phyloP scores from a whole-genome alignment of 148 eudicot genomes.

The Talinum fruticosum region DNA sequence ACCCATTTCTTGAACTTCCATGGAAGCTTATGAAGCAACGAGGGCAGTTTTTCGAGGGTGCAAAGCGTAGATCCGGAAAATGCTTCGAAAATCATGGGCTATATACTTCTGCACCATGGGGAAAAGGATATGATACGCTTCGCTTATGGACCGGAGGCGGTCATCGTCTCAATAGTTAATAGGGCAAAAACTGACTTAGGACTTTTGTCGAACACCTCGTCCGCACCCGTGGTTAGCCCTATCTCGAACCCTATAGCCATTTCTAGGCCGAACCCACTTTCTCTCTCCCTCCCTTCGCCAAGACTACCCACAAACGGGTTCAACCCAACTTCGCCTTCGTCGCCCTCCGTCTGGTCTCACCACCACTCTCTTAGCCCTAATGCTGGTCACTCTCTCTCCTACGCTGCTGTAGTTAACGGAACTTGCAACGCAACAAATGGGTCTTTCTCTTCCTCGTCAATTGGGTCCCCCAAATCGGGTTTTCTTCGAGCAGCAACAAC shows the following conservation, averaged over 20 bases:
- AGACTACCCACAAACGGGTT: constrained; percentile 49
- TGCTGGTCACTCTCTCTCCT: constrained; percentile 34
- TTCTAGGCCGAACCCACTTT: constrained; percentile 49
- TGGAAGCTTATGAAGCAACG: constrained; percentile 73
- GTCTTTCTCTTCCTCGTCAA: constrained; percentile 30
- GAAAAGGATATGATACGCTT: constrained; percentile 74
- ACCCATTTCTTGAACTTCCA: constrained; percentile 8
- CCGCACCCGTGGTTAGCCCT: constrained; percentile 30
- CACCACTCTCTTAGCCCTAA: constrained; percentile 43
- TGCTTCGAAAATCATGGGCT: constrained; percentile 70
- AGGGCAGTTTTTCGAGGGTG: constrained; percentile 46
- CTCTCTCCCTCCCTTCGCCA: constrained; percentile 41
- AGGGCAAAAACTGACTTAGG: constrained; percentile 47
- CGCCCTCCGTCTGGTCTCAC: constrained; percentile 56
- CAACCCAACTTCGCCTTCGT: constrained; percentile 45
- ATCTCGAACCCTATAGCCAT: constrained; percentile 38
- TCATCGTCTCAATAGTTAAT: constrained; percentile 39
- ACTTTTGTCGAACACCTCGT: constrained; percentile 43
- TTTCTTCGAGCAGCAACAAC: neutral
- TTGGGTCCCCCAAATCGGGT: constrained; percentile 29
- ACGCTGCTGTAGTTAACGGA: constrained; percentile 59
- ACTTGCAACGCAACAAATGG: constrained; percentile 18
- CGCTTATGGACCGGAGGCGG: constrained; percentile 57
- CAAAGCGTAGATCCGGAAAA: constrained; percentile 70
- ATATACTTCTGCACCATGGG: constrained; percentile 47